Evolutionary conservation across 2,329 filamentous ascomycete genomes (phyloP), one percentile per base, ranked within the genome.

Genomic region (Chaetomium globosum): DNA sequence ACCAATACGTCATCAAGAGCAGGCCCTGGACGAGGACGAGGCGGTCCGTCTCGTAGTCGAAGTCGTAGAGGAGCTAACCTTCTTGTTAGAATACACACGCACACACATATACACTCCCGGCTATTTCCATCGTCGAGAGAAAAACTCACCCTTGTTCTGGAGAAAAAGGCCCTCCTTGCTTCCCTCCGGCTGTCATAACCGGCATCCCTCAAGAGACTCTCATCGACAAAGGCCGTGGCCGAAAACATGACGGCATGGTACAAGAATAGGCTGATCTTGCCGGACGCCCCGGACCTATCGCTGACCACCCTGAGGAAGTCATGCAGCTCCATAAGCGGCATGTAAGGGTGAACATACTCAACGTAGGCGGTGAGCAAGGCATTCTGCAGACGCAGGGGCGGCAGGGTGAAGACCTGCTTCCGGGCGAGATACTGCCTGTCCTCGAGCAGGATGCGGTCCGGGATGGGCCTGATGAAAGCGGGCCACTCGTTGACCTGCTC

Each of bases 211-310:
- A 98, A 81, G 73, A 88, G 83, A 64, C 89, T 86, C 79, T 92
- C 89, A 71, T 95, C 92, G 64, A 97, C 89, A 75, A 95, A 97
- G 0, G 93, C 92, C 2, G 91, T 91, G 1, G 91, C 93, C 1
- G 92, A 89, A 75, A 97, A 98, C 92, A 97, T 96, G 73, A 97
- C 89, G 12, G 93, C 91, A 75, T 97, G 94, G 77, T 96, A 97
- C 1, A 97, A 80, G 65, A 97, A 85, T 71, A 98, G 80, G 78
- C 93, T 97, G 73, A 93, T 83, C 74, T 87, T 88, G 10, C 89
- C 88, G 70, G 86, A 83, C 55, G 84, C 82, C 16, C 90, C 91
- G 75, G 95, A 89, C 12, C 83, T 81, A 64, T 83, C 81, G 71
- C 88, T 86, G 69, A 93, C 83, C 53, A 85, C 82, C 58, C 80